These are phyloP conservation scores for Moesziomyces sp. DNA, from an alignment of 1,284 basidiomycete species.

Conservation along the genomic window DNA sequence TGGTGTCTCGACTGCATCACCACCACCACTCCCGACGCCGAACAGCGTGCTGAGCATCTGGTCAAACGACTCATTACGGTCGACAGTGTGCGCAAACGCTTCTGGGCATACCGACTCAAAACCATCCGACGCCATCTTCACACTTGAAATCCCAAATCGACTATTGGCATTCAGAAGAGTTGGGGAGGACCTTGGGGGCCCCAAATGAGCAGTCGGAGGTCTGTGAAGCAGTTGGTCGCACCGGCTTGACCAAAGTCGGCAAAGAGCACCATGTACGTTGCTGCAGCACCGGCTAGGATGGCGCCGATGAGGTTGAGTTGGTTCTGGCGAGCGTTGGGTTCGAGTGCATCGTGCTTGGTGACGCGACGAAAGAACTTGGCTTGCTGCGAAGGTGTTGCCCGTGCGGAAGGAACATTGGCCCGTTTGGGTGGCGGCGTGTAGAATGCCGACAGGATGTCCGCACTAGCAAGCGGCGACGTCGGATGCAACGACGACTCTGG, in stretches of 20 bases:
- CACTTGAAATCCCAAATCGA: not conserved
- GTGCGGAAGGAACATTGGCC: not conserved
- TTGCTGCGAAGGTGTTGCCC: constrained; percentile 5
- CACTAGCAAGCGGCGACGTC: constrained; percentile 18
- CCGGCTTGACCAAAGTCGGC: constrained; percentile 32
- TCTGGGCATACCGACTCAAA: constrained; percentile 44
- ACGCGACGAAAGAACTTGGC: constrained; percentile 43
- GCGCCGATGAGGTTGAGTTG: constrained; percentile 31
- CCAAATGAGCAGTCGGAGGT: constrained; percentile 19
- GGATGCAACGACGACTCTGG: constrained; percentile 31
- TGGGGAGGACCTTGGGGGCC: constrained; percentile 26
- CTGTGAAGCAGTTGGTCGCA: constrained; percentile 24
- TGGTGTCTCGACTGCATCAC: constrained; percentile 54
- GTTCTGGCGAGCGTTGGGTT: constrained; percentile 17
- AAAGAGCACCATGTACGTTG: constrained; percentile 34
- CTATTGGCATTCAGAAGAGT: constrained; percentile 4
- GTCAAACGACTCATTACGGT: constrained; percentile 35
- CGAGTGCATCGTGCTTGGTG: constrained; percentile 23
- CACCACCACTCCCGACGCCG: not conserved
- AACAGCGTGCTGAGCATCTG: constrained; percentile 19
- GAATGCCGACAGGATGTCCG: constrained; percentile 23
- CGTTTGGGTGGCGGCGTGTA: constrained; percentile 25
- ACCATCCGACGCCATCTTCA: constrained; percentile 5
- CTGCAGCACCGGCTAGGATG: constrained; percentile 7
- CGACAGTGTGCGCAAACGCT: constrained; percentile 47